phyloP scores from a whole-genome alignment of 345 rosid genomes.

The Brassica nigra region DNA sequence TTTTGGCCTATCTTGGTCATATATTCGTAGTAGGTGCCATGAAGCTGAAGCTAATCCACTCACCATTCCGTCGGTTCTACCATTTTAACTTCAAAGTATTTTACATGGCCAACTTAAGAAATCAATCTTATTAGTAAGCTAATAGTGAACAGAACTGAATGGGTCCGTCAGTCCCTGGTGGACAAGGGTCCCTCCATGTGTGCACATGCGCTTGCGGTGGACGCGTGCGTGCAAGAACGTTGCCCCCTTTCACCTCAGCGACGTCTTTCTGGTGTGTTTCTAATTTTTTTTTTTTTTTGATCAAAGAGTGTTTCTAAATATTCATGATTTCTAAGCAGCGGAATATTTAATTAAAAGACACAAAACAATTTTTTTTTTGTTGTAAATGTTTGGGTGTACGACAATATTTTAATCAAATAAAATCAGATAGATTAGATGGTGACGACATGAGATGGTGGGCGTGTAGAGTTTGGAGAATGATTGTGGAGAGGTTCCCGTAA shows the following conservation, averaged over 20 bases:
- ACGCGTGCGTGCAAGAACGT: background rate
- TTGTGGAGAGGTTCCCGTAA: slow-evolving; percentile 37
- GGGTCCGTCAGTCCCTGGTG: slow-evolving; percentile 8
- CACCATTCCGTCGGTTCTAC: slow-evolving; percentile 25
- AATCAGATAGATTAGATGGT: slow-evolving; percentile 4
- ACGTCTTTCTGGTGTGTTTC: no score
- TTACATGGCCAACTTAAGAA: background rate
- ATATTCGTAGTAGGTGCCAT: background rate
- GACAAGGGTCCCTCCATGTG: background rate
- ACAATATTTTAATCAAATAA: background rate
- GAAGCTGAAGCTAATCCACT: slow-evolving; percentile 14
- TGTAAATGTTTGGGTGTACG: background rate
- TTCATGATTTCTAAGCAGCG: background rate
- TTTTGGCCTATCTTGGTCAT: slow-evolving; percentile 6
- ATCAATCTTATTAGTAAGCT: background rate
- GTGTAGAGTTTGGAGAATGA: slow-evolving; percentile 38
- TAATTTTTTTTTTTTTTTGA: no score
- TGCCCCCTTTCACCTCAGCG: background rate
- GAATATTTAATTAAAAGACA: background rate
- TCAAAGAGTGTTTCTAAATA: background rate
- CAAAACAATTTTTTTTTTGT: background rate
- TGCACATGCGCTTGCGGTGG: background rate
- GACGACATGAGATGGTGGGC: slow-evolving; percentile 41
- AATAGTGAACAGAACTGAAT: background rate
- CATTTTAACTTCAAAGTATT: slow-evolving; percentile 10